A percentile compares a stretch with the other conserved stretches of the same genome.
phyloP scores from a whole-genome alignment of 768 basidiomycete genomes.

The Tulasnella sp. region DNA sequence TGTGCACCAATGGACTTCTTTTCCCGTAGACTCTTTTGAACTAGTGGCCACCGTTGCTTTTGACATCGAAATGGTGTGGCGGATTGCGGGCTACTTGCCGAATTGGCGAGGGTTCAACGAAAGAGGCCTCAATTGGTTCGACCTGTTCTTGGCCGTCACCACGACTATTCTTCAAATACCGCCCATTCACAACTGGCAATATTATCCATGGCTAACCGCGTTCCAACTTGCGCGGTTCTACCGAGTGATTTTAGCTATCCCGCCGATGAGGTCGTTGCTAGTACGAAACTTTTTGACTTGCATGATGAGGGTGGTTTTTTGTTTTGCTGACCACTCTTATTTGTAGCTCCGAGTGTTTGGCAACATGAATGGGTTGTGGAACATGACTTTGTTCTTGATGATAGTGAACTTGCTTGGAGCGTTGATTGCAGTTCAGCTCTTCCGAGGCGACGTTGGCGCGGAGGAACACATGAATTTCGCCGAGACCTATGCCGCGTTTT shows the following conservation, averaged over 20 bases:
- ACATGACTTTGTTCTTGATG: constrained; percentile 87
- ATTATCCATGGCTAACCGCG: constrained; percentile 85
- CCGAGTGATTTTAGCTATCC: constrained; percentile 81
- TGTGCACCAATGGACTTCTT: background rate
- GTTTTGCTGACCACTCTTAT: constrained; percentile 16
- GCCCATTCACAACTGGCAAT: constrained; percentile 48
- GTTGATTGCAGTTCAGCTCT: constrained; percentile 70
- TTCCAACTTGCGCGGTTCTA: constrained; percentile 86
- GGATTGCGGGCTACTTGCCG: constrained; percentile 63
- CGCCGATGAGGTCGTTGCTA: constrained; percentile 80
- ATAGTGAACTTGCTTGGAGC: constrained; percentile 82
- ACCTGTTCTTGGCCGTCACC: constrained; percentile 63
- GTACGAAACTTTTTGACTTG: constrained; percentile 40
- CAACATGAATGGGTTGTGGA: constrained; percentile 80
- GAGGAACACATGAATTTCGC: constrained; percentile 61
- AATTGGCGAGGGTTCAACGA: constrained; percentile 62
- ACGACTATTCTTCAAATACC: constrained; percentile 83
- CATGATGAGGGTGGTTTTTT: too few species aligned
- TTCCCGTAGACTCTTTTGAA: constrained; percentile 7
- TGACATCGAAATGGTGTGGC: constrained; percentile 77
- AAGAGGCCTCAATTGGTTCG: constrained; percentile 57
- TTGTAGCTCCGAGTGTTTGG: constrained; percentile 77
- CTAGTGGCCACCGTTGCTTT: constrained; percentile 57
- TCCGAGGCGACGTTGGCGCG: constrained; percentile 68
- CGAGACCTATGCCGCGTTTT: constrained; percentile 73